Conservation (phyloP, 495 filamentous ascomycete genomes). For the Tuber calosporum region DNA sequence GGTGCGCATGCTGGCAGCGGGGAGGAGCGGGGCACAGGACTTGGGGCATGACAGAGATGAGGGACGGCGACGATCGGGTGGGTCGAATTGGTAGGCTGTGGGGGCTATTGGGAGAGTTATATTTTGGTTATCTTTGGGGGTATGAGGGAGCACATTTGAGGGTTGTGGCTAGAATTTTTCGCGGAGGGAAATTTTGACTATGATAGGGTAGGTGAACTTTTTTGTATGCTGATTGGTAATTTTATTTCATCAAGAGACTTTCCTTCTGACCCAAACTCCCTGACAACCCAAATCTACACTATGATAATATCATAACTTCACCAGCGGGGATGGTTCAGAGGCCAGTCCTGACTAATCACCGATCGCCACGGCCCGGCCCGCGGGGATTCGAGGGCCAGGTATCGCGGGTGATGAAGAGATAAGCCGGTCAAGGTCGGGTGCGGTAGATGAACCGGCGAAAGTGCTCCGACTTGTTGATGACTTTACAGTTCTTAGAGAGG, state of each 20-base stretch:
- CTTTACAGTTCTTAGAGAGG: neutral
- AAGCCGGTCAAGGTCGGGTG: no score
- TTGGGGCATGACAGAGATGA: neutral
- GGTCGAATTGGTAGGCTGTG: neutral
- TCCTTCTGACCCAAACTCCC: neutral
- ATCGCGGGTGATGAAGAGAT: neutral
- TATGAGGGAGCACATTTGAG: neutral
- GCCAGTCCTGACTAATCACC: neutral
- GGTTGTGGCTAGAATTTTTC: neutral
- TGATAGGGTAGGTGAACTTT: no score
- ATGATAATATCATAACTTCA: no score
- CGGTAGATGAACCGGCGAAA: no score
- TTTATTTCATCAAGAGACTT: neutral
- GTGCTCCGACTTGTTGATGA: neutral
- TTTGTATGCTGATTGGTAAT: no score
- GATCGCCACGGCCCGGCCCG: neutral
- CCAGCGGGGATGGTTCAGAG: neutral
- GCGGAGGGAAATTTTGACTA: no score
- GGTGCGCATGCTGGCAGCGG: neutral
- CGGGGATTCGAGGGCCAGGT: neutral
- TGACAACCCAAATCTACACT: neutral
- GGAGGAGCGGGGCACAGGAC: neutral
- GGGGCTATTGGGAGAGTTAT: neutral
- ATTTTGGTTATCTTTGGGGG: neutral
- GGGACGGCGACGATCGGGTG: neutral